Percentiles rank a stretch among this genome's conserved stretches.
phyloP scores from a whole-genome alignment of 768 basidiomycete genomes.

The Arthromyces matolae region DNA sequence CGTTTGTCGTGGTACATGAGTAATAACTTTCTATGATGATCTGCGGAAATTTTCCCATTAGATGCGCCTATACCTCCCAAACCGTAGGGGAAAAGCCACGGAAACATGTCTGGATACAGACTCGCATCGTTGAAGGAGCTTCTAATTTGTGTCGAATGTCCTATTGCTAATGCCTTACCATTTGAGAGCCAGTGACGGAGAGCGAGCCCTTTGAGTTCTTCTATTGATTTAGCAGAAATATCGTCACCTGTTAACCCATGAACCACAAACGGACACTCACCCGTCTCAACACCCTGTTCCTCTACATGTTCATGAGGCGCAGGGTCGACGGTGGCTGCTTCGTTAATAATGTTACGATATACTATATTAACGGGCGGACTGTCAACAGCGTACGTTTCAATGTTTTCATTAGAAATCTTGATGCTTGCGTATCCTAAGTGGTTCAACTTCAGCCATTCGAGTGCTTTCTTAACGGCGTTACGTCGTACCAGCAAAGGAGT shows the following conservation, averaged over 20 bases:
- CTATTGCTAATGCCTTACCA: slow-evolving; percentile 24
- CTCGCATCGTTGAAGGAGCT: slow-evolving; percentile 29
- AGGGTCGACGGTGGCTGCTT: not conserved
- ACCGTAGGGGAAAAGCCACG: slow-evolving; percentile 40
- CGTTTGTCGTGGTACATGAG: slow-evolving; percentile 37
- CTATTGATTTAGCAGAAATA: slow-evolving; percentile 15
- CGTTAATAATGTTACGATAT: slow-evolving; percentile 7
- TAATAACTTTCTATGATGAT: slow-evolving; percentile 20
- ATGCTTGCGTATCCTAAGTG: slow-evolving; percentile 31
- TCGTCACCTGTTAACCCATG: slow-evolving; percentile 31
- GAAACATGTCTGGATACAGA: slow-evolving; percentile 39
- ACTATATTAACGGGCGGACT: slow-evolving; percentile 22
- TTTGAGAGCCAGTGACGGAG: slow-evolving; percentile 21
- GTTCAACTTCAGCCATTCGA: slow-evolving; percentile 36
- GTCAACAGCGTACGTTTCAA: slow-evolving; percentile 20
- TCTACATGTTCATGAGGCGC: slow-evolving; percentile 20
- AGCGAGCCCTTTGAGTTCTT: slow-evolving; percentile 20
- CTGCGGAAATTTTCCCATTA: slow-evolving; percentile 12
- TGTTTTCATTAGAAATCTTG: slow-evolving; percentile 24
- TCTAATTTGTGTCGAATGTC: slow-evolving; percentile 18
- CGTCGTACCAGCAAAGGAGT: slow-evolving; percentile 24
- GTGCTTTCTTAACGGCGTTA: no score
- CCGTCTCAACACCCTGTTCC: slow-evolving; percentile 20
- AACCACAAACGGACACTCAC: slow-evolving; percentile 34
- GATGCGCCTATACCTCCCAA: slow-evolving; percentile 18